Evolutionary conservation across 2,329 filamentous ascomycete species (phyloP), one percentile per base, ranked within the genome.

Genomic region (Pseudogymnoascus sp.): DNA sequence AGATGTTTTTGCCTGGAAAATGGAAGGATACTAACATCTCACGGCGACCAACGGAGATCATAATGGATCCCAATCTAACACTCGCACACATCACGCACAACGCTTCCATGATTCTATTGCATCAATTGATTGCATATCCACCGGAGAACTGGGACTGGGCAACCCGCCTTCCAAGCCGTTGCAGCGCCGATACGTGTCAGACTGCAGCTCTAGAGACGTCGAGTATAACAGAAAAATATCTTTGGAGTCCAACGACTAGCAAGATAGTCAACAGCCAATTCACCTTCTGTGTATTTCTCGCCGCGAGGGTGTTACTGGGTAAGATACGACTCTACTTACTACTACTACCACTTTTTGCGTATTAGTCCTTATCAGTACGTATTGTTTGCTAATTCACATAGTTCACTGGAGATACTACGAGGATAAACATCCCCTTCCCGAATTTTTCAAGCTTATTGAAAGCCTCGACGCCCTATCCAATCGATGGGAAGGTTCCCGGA

Each of bases 1-100:
- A 80, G 51, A 77, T 79, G 74, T 76, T 77, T 31, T 71, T 79
- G 0, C 77, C 78, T 1, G 74, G 74, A 39, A 75, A 76, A 65
- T 79, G 79, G 77, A 76, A 75, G 51, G 74, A 73, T 60, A 66
- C 73, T 4, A 73, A 75, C 63, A 72, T 74, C 61, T 70, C 69
- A 51, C 66, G 68, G 45, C 67, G 71, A 64, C 66, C 69, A 64
- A 63, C 69, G 5, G 64, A 68, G 2, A 66, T 69, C 1, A 68
- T 64, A 11, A 75, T 75, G 73, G 74, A 75, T 61, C 73, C 74
- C 2, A 75, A 75, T 51, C 66, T 75, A 11, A 75, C 74, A 0
- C 64, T 75, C n/a, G 73, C 73, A 2, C 73, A 75, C 62, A 70
- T 74, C 45, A 75, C 73, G 2, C 73, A 75, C 51, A 75, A 75